These are phyloP conservation scores for Leucoagaricus sp. DNA, from an alignment of 1,284 basidiomycete genomes.

Conservation along the genomic window DNA sequence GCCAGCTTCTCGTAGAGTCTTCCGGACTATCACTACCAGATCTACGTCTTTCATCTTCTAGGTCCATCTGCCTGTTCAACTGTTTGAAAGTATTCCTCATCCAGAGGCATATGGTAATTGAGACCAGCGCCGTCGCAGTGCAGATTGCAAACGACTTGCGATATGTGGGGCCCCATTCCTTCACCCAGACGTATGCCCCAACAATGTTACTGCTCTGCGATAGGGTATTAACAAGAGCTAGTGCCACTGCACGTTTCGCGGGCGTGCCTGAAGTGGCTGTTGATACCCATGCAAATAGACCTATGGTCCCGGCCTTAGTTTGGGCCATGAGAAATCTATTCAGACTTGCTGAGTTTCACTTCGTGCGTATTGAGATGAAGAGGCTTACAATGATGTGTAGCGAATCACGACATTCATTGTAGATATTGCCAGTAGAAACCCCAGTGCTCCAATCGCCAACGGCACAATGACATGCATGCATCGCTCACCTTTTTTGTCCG, in stretches of 20 bases:
- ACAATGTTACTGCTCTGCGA: slow-evolving; percentile 72
- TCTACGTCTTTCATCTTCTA: slow-evolving; percentile 21
- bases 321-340: slow-evolving; percentile 75
- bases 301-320: slow-evolving; percentile 70
- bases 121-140: slow-evolving; percentile 14
- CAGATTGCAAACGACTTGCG: slow-evolving; percentile 39
- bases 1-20: neutral
- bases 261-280: slow-evolving; percentile 68
- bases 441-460: slow-evolving; percentile 60
- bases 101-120: slow-evolving; percentile 55
- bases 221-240: slow-evolving; percentile 75
- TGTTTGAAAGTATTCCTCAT: slow-evolving; percentile 52
- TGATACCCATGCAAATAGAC: slow-evolving; percentile 71
- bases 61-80: slow-evolving; percentile 46
- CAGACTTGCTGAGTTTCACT: neutral
- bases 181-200: slow-evolving; percentile 64
- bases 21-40: neutral
- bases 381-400: slow-evolving; percentile 68
- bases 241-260: slow-evolving; percentile 75
- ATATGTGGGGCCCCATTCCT: slow-evolving; percentile 40
- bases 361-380: neutral
- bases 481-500: slow-evolving; percentile 67
- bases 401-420: slow-evolving; percentile 69
- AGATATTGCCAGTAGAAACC: slow-evolving; percentile 73
- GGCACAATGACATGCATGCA: slow-evolving; percentile 64